Percentiles rank a stretch among this genome's conserved stretches.
These are phyloP conservation scores for Plasmodium fragile DNA, from an alignment of 169 alveolate genomes.

Conservation along the genomic window DNA sequence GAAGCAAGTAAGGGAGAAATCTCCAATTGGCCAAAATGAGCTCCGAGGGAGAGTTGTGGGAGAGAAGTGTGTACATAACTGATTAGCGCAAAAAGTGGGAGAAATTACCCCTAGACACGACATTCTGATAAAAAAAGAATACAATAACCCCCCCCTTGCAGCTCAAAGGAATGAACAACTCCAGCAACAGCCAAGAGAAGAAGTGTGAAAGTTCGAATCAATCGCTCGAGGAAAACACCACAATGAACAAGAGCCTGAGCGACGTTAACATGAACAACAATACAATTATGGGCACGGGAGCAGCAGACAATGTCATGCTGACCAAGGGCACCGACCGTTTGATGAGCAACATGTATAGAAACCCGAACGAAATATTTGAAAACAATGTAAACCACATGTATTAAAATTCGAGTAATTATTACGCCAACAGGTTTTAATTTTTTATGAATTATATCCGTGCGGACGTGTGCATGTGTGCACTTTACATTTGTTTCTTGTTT, in stretches of 20 bases:
- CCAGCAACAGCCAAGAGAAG: constrained; percentile 28
- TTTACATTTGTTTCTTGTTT: neutral
- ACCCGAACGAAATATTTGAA: constrained; percentile 22
- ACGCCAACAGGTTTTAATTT: constrained; percentile 14
- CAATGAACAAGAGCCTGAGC: constrained; percentile 11
- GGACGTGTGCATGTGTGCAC: neutral
- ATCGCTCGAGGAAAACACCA: constrained; percentile 2
- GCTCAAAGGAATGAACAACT: constrained; percentile 52
- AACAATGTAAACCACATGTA: constrained; percentile 21
- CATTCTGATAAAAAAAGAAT: neutral
- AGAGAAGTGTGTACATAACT: neutral
- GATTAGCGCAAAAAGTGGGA: neutral
- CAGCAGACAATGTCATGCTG: neutral
- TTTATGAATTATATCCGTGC: constrained; percentile 8
- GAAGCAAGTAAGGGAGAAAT: constrained; percentile 81
- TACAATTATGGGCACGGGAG: neutral
- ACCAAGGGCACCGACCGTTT: constrained; percentile 4
- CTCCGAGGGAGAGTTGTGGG: neutral
- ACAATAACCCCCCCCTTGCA: neutral
- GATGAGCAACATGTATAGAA: constrained; percentile 23
- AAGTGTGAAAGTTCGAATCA: neutral
- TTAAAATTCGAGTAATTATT: constrained; percentile 20
- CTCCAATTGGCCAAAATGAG: neutral
- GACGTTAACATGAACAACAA: constrained; percentile 4
- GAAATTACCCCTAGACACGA: neutral